Evolutionary conservation across 2,329 filamentous ascomycete genomes (phyloP).

Genomic region (Beauveria medogensis): DNA sequence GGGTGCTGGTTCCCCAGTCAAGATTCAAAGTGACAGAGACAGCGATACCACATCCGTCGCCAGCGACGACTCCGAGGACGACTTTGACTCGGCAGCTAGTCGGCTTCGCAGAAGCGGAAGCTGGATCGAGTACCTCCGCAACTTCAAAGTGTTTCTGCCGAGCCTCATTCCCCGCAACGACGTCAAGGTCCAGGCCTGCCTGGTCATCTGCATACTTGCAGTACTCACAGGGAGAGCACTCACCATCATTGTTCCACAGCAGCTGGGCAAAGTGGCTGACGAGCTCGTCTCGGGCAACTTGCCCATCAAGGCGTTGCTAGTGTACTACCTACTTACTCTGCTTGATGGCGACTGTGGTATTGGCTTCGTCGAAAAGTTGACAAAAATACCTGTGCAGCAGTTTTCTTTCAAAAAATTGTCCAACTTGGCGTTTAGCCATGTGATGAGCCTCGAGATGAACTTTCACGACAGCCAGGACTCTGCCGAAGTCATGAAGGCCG

Average conservation of each 20-base stretch:
- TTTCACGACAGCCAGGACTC: constrained; percentile 61
- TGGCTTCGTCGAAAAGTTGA: constrained; percentile 16
- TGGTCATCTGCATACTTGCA: neutral
- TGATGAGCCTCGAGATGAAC: constrained; percentile 62
- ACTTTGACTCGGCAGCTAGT: neutral
- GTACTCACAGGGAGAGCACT: neutral
- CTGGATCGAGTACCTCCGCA: neutral
- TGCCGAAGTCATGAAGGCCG: constrained; percentile 55
- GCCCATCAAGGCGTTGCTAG: neutral
- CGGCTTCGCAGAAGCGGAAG: neutral
- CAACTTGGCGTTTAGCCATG: constrained; percentile 52
- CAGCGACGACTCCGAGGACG: neutral
- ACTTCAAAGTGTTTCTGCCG: neutral
- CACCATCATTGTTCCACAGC: neutral
- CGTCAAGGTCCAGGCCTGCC: constrained; percentile 1
- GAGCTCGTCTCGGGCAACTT: neutral
- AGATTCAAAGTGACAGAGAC: neutral
- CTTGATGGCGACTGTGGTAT: neutral
- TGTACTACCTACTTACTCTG: neutral
- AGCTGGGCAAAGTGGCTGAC: neutral
- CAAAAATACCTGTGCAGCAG: constrained; percentile 27
- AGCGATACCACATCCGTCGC: neutral
- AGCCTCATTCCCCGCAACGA: neutral
- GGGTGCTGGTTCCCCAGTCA: neutral
- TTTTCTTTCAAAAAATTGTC: constrained; percentile 23